Conservation (phyloP, 1,139 yeast species). For the Yueomyces sp. region DNA sequence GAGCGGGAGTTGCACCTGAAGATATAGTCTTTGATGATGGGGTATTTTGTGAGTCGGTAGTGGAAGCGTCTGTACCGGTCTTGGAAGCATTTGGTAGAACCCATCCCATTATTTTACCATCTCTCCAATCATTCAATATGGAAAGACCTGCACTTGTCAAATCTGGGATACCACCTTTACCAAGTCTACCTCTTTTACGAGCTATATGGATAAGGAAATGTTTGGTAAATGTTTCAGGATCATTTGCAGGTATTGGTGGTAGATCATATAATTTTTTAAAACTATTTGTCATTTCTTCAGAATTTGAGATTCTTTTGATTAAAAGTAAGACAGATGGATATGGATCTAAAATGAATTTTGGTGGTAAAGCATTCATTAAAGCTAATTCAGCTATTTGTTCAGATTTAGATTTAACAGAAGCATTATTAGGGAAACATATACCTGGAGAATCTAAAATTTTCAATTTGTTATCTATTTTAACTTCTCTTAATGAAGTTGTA, state of each 20-base stretch:
- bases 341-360: slow-evolving; percentile 78
- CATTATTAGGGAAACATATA: slow-evolving; percentile 78
- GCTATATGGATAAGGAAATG: slow-evolving; percentile 88
- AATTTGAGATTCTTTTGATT: slow-evolving; percentile 60
- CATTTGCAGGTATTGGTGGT: slow-evolving; percentile 62
- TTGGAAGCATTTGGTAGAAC: slow-evolving; percentile 63
- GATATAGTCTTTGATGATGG: slow-evolving; percentile 15
- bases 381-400: slow-evolving; percentile 84
- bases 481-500: slow-evolving; percentile 82
- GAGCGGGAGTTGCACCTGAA: slow-evolving; percentile 25
- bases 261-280: slow-evolving; percentile 61
- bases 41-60: slow-evolving; percentile 11
- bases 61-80: slow-evolving; percentile 16
- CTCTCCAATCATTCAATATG: slow-evolving; percentile 92
- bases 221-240: slow-evolving; percentile 57
- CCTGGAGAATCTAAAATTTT: slow-evolving; percentile 94
- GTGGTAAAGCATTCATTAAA: slow-evolving; percentile 79
- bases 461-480: slow-evolving; percentile 80
- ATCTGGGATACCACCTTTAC: slow-evolving; percentile 89
- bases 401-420: slow-evolving; percentile 31
- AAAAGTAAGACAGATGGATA: slow-evolving; percentile 67
- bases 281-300: slow-evolving; percentile 61
- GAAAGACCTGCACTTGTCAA: slow-evolving; percentile 72
- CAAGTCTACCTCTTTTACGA: slow-evolving; percentile 81
- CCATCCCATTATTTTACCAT: slow-evolving; percentile 91